Conservation (phyloP, 225 moss, liverwort and hornwort genomes). For the Pseudoscleropodium purum region DNA sequence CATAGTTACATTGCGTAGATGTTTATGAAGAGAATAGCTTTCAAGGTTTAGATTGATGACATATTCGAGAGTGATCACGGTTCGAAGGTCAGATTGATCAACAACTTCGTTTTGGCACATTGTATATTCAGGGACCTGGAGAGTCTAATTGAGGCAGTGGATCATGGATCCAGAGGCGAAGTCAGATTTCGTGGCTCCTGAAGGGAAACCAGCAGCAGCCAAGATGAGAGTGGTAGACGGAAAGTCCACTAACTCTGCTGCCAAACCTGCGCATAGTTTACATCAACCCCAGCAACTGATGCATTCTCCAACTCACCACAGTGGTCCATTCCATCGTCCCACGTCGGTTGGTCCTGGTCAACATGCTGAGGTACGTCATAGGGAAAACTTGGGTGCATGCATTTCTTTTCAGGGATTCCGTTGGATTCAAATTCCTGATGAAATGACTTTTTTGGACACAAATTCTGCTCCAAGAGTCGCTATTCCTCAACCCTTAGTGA, state of each 20-base stretch:
- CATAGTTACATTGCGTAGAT: neutral
- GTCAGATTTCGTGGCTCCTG: slow-evolving; percentile 15
- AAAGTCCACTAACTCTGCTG: neutral
- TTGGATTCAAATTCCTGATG: neutral
- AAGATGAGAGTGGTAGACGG: slow-evolving; percentile 8
- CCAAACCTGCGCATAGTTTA: slow-evolving; percentile 4
- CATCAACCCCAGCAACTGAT: slow-evolving; percentile 10
- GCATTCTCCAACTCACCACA: slow-evolving; percentile 16
- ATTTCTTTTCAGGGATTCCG: neutral
- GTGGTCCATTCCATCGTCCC: slow-evolving; percentile 2
- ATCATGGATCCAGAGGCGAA: slow-evolving; percentile 30
- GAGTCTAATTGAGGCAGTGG: slow-evolving; percentile 6
- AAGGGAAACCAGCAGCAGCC: slow-evolving; percentile 9
- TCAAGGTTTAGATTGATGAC: neutral
- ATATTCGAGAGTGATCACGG: neutral
- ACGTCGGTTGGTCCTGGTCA: neutral
- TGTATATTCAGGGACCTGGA: slow-evolving; percentile 6
- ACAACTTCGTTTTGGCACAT: neutral
- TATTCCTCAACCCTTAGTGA: neutral
- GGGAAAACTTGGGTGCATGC: neutral
- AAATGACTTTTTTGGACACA: neutral
- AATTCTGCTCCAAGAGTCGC: neutral
- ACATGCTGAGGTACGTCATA: slow-evolving; percentile 13
- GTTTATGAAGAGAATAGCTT: neutral
- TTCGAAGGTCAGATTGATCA: neutral